Conservation (phyloP, 805 yeast genomes). For the Kuraishia ogatae region DNA sequence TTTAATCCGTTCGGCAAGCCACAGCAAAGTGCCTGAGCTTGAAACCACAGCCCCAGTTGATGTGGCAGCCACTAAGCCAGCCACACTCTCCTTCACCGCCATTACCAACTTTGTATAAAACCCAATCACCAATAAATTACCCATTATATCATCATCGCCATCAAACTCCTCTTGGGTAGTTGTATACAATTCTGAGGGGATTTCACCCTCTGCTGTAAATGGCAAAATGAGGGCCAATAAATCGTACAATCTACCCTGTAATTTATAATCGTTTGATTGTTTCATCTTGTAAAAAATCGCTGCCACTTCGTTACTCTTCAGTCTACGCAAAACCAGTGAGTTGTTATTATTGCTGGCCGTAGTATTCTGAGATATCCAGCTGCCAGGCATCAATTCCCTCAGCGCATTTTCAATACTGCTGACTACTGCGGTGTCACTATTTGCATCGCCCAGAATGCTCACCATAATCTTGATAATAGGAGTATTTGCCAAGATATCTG, state of each 20-base stretch:
- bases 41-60: not conserved
- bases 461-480: constrained; percentile 17
- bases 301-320: constrained; percentile 17
- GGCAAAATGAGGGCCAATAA: constrained; percentile 18
- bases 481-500: constrained; percentile 25
- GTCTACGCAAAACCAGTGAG: constrained; percentile 18
- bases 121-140: constrained; percentile 18
- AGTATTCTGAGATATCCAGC: constrained; percentile 5
- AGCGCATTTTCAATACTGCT: constrained; percentile 14
- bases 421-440: constrained; percentile 13
- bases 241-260: constrained; percentile 18
- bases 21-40: constrained; percentile 1
- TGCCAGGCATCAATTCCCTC: constrained; percentile 12
- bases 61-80: not conserved
- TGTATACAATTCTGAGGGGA: constrained; percentile 17
- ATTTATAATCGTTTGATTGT: constrained; percentile 10
- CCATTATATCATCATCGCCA: constrained; percentile 19
- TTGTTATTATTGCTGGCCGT: not conserved
- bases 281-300: constrained; percentile 14
- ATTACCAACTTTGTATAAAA: constrained; percentile 21
- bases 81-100: constrained; percentile 4
- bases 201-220: constrained; percentile 9
- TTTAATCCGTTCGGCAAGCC: constrained; percentile 9
- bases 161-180: constrained; percentile 13
- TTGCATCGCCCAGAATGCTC: constrained; percentile 11